Evolutionary conservation across 495 filamentous ascomycete genomes (phyloP).

Genomic region (Hypoxylon lenormandii): DNA sequence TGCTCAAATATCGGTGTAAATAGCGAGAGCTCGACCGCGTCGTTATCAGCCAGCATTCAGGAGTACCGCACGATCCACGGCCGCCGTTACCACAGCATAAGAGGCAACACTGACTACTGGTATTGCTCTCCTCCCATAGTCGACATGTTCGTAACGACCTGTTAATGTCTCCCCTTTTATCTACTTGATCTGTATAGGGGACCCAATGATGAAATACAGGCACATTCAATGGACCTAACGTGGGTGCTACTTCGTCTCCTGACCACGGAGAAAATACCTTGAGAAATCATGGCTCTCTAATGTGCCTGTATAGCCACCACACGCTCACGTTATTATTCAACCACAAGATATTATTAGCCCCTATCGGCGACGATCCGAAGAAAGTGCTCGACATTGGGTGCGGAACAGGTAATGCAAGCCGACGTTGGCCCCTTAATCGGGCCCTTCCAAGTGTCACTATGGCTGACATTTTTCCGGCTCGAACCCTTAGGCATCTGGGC

Average conservation of each 20-base stretch:
- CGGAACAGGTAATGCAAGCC: constrained; percentile 58
- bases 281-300: neutral
- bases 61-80: constrained; percentile 59
- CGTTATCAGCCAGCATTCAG: constrained; percentile 58
- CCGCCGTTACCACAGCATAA: constrained; percentile 55
- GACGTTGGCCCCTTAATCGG: neutral
- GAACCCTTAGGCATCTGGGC: constrained; percentile 62
- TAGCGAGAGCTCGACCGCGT: constrained; percentile 55
- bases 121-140: constrained; percentile 2
- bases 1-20: constrained; percentile 6
- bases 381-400: constrained; percentile 76
- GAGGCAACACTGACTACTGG: constrained; percentile 51
- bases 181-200: constrained; percentile 40
- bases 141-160: neutral
- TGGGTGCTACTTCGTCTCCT: constrained; percentile 13
- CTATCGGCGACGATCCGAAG: constrained; percentile 67
- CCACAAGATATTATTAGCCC: constrained; percentile 70
- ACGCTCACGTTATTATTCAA: constrained; percentile 57
- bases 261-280: neutral
- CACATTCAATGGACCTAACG: constrained; percentile 54
- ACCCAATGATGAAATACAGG: constrained; percentile 55
- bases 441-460: neutral
- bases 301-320: constrained; percentile 48
- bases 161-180: neutral
- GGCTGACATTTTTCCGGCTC: neutral